phyloP scores from a whole-genome alignment of 169 alveolate species.

The Pseudocohnilembus persalinus region DNA sequence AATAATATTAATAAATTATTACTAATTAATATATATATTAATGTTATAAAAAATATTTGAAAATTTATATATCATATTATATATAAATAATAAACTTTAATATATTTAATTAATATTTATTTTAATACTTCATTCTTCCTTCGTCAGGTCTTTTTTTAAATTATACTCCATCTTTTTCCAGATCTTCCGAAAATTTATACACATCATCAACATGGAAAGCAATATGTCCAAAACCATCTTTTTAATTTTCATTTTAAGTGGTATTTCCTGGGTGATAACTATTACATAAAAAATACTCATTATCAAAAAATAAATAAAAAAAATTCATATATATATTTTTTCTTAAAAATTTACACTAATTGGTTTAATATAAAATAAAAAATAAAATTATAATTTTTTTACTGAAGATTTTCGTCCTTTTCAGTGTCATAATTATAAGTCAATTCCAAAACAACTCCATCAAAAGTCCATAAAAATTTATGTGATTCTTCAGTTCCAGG shows the following conservation, averaged over 20 bases:
- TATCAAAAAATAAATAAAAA: background rate
- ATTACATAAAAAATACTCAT: too few species aligned
- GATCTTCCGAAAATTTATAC: slow-evolving; percentile 53
- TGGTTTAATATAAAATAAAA: too few species aligned
- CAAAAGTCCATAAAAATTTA: background rate
- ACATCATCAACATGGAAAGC: slow-evolving; percentile 72
- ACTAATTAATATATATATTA: too few species aligned
- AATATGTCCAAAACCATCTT: slow-evolving; percentile 76
- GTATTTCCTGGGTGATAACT: background rate
- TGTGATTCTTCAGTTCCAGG: background rate
- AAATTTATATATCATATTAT: too few species aligned
- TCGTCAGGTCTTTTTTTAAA: slow-evolving; percentile 77
- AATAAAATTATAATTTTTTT: too few species aligned
- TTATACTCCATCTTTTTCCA: slow-evolving; percentile 55
- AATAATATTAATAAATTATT: too few species aligned
- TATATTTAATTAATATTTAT: too few species aligned
- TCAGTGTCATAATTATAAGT: background rate
- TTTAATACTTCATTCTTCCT: slow-evolving; percentile 64
- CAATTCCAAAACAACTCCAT: background rate
- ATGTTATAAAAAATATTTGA: too few species aligned
- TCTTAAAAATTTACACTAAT: background rate
- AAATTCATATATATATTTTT: too few species aligned
- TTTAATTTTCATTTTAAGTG: background rate
- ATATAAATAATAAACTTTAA: too few species aligned
- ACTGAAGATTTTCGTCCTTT: background rate